phyloP scores from a whole-genome alignment of 495 filamentous ascomycete species.

The Aspergillus ellipticus region DNA sequence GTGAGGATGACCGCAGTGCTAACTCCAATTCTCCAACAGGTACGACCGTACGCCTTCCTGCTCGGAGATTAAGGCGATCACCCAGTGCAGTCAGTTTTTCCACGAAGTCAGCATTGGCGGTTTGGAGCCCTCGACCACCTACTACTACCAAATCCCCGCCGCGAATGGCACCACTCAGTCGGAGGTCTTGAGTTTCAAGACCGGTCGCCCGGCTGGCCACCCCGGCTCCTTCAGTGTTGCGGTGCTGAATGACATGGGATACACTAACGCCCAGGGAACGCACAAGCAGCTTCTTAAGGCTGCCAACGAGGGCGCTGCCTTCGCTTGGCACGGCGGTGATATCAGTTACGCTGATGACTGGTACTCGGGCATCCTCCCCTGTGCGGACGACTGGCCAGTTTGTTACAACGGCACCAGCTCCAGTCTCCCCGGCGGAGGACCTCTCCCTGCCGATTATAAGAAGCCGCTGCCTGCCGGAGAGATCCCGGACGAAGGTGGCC shows the following conservation, averaged over 20 bases:
- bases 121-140: slow-evolving; percentile 21
- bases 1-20: neutral
- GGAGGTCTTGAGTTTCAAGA: slow-evolving; percentile 31
- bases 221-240: slow-evolving; percentile 28
- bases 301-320: slow-evolving; percentile 35
- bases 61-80: slow-evolving; percentile 38
- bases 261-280: slow-evolving; percentile 47
- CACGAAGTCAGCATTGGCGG: slow-evolving; percentile 28
- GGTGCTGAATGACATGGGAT: slow-evolving; percentile 48
- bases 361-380: slow-evolving; percentile 48
- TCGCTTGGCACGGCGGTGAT: slow-evolving; percentile 52
- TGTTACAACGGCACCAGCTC: slow-evolving; percentile 51
- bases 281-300: slow-evolving; percentile 38
- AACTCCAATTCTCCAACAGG: slow-evolving; percentile 18
- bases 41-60: slow-evolving; percentile 52
- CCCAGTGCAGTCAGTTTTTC: slow-evolving; percentile 51
- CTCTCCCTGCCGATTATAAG: slow-evolving; percentile 34
- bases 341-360: slow-evolving; percentile 38
- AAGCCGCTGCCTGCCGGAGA: slow-evolving; percentile 45
- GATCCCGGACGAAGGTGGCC: slow-evolving; percentile 41
- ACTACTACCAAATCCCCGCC: slow-evolving; percentile 15
- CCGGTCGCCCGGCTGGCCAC: slow-evolving; percentile 39
- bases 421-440: slow-evolving; percentile 14
- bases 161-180: slow-evolving; percentile 31
- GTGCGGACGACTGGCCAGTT: slow-evolving; percentile 45